Evolutionary conservation across 2,329 filamentous ascomycete genomes (phyloP).

Genomic region (Aureobasidium lini): DNA sequence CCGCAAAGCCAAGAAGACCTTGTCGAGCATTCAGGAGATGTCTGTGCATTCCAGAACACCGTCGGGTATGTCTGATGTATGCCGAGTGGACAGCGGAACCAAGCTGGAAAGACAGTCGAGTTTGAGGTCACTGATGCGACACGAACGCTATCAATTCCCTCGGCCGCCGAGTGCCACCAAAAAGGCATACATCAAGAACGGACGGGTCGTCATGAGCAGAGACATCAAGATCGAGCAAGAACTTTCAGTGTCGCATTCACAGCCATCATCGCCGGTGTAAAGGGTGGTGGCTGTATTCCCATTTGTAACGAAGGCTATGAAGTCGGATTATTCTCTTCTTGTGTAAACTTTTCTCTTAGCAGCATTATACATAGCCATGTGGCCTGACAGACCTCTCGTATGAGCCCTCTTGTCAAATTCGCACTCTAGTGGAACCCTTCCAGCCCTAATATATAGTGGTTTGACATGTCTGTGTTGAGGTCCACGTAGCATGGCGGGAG

Average conservation of each 20-base stretch:
- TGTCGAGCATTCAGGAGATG: neutral
- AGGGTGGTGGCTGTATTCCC: neutral
- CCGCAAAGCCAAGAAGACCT: neutral
- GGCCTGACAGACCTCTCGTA: neutral
- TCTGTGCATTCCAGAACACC: neutral
- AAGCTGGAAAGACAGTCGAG: neutral
- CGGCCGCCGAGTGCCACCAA: neutral
- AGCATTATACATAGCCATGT: neutral
- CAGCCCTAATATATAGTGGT: neutral
- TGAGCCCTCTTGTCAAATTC: too few relatives aligned
- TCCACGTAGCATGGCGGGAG: too few relatives aligned
- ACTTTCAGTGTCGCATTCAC: conserved; percentile 17
- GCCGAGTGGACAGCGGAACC: neutral
- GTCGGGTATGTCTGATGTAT: neutral
- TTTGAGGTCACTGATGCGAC: neutral
- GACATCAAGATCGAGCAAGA: neutral
- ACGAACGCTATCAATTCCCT: neutral
- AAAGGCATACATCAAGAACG: neutral
- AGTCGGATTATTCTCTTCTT: neutral
- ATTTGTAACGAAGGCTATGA: conserved; percentile 10
- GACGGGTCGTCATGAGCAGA: conserved; percentile 3
- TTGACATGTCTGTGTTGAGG: too few relatives aligned
- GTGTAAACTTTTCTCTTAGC: neutral
- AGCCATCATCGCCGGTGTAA: conserved; percentile 21
- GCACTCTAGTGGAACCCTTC: neutral